These are phyloP conservation scores for Penicillium canariense DNA, from an alignment of 495 filamentous ascomycete species.

Conservation along the genomic window DNA sequence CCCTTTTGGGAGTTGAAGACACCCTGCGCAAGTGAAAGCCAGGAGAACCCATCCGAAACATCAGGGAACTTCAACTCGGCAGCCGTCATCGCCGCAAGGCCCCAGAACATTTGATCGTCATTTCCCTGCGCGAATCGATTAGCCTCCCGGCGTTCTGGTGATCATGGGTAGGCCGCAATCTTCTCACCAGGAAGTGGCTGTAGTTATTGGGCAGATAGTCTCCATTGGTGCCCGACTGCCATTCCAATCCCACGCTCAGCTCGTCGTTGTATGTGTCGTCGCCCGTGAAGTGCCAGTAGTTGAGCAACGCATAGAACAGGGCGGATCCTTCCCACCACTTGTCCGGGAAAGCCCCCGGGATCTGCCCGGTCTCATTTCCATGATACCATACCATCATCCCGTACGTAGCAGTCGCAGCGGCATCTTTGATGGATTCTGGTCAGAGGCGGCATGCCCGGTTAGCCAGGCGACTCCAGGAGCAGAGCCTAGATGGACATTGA, in stretches of 20 bases:
- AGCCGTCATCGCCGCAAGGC: conserved; percentile 63
- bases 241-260: conserved; percentile 55
- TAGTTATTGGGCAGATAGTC: conserved; percentile 60
- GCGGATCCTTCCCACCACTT: conserved; percentile 69
- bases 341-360: conserved; percentile 17
- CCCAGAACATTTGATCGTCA: conserved; percentile 78
- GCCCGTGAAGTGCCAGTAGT: conserved; percentile 72
- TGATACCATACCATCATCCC: conserved; percentile 20
- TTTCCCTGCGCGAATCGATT: conserved; percentile 41
- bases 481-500: background rate
- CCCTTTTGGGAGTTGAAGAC: conserved; percentile 58
- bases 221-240: conserved; percentile 54
- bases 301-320: conserved; percentile 63
- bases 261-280: conserved; percentile 66
- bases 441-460: background rate
- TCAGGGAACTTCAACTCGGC: conserved; percentile 68
- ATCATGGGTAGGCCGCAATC: too few relatives aligned
- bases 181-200: conserved; percentile 32
- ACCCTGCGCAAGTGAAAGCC: conserved; percentile 52
- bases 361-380: conserved; percentile 20
- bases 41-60: conserved; percentile 50
- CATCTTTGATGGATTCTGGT: conserved; percentile 19
- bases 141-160: background rate
- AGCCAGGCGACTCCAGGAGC: background rate
- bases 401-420: conserved; percentile 12